phyloP scores from a whole-genome alignment of 352 stramenopile genomes.

The Phytopythium aichiense region DNA sequence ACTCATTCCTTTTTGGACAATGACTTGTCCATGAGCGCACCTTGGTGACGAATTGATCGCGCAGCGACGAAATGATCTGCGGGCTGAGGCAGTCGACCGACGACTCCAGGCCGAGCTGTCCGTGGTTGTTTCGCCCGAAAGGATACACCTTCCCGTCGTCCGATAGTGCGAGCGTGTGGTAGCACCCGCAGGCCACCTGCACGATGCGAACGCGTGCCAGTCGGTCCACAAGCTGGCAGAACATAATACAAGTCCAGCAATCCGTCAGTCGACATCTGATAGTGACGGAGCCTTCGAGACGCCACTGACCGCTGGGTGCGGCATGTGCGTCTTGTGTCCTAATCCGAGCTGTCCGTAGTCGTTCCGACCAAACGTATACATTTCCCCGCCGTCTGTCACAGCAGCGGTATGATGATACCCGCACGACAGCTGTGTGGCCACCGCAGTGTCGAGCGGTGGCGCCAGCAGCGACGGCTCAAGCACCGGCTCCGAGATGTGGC shows the following conservation, averaged over 20 bases:
- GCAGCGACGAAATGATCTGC: conserved; percentile 65
- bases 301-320: conserved; percentile 41
- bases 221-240: conserved; percentile 40
- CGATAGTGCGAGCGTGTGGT: conserved; percentile 80
- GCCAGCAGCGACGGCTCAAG: conserved; percentile 44
- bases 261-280: not conserved
- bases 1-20: not conserved
- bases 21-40: conserved; percentile 14
- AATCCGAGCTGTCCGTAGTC: conserved; percentile 93
- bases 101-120: conserved; percentile 84
- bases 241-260: not conserved
- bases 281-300: not conserved
- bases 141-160: conserved; percentile 88
- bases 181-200: conserved; percentile 81
- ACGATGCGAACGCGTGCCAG: conserved; percentile 52
- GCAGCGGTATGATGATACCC: conserved; percentile 91
- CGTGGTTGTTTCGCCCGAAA: conserved; percentile 93
- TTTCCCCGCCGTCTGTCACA: conserved; percentile 53
- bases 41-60: conserved; percentile 56
- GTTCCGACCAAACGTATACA: conserved; percentile 90
- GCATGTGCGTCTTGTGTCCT: conserved; percentile 73
- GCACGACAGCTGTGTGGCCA: conserved; percentile 77
- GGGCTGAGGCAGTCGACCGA: conserved; percentile 65
- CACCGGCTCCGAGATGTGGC: conserved; percentile 37
- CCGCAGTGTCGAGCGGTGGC: conserved; percentile 50